These are phyloP conservation scores for Sporothrix inflata DNA, from an alignment of 2,329 filamentous ascomycete species.

Conservation along the genomic window DNA sequence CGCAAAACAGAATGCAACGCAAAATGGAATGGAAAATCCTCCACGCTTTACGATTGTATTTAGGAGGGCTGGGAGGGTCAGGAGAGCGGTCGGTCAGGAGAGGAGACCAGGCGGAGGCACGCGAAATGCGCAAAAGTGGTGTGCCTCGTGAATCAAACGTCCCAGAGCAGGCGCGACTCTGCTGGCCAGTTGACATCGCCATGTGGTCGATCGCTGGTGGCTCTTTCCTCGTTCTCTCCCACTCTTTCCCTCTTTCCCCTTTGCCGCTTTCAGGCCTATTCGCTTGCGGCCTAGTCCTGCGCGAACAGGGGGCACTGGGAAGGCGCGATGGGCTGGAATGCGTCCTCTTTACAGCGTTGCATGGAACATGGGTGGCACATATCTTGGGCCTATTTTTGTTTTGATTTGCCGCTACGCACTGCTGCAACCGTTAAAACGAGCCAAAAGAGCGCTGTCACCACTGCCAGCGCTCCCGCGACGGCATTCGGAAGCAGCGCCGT, in stretches of 20 bases:
- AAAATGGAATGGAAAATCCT: not conserved
- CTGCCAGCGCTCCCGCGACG: not conserved
- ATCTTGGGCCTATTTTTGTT: not conserved
- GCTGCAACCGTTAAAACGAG: constrained; percentile 15
- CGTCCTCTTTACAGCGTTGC: constrained; percentile 5
- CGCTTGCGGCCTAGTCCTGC: constrained; percentile 5
- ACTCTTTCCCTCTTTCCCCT: not conserved
- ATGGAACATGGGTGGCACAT: not conserved
- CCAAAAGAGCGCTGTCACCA: not conserved
- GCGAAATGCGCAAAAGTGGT: not conserved
- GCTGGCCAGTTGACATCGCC: constrained; percentile 30
- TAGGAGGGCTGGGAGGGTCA: not conserved
- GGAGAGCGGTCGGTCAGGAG: not conserved
- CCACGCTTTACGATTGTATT: not conserved
- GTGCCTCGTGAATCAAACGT: constrained; percentile 17
- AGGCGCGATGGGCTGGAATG: not conserved
- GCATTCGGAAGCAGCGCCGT: not conserved
- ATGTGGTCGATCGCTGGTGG: constrained; percentile 31
- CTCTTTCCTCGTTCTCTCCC: not conserved
- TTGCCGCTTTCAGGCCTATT: not conserved
- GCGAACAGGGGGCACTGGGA: not conserved
- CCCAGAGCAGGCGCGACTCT: not conserved
- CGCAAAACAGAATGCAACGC: not conserved
- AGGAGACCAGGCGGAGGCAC: not conserved
- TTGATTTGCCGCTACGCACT: not conserved